These are phyloP conservation scores for Chaetothyriales sp. DNA, from an alignment of 2,329 filamentous ascomycete species.

Conservation along the genomic window DNA sequence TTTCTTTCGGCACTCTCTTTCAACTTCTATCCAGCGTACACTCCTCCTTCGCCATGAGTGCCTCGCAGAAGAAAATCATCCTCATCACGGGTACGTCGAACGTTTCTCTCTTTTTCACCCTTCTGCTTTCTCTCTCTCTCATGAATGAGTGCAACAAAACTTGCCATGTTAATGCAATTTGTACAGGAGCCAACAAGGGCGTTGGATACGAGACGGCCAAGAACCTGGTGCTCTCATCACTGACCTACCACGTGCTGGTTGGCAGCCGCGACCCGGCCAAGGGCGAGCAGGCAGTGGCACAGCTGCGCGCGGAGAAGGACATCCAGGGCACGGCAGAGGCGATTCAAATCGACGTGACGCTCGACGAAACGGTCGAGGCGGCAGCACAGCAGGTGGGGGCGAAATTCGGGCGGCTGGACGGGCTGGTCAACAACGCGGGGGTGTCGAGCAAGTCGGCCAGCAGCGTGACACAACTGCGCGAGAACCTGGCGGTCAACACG, in stretches of 20 bases:
- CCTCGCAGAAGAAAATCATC: background rate
- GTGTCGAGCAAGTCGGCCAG: conserved; percentile 4
- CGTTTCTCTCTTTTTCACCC: too few relatives aligned
- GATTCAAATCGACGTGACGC: conserved; percentile 22
- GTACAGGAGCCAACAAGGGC: conserved; percentile 19
- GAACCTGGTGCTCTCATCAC: conserved; percentile 11
- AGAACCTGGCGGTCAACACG: conserved; percentile 13
- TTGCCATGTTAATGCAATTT: too few relatives aligned
- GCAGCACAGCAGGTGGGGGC: conserved; percentile 18
- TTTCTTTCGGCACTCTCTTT: too few relatives aligned
- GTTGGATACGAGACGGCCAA: conserved; percentile 18
- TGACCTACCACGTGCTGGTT: conserved; percentile 15
- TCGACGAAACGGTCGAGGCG: conserved; percentile 18
- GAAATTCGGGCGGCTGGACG: conserved; percentile 19
- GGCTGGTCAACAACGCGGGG: conserved; percentile 24
- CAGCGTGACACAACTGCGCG: conserved; percentile 8
- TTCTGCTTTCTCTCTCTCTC: too few relatives aligned
- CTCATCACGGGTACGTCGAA: conserved; percentile 1
- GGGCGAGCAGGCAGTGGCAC: conserved; percentile 5
- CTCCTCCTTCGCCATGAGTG: too few relatives aligned
- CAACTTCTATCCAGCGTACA: too few relatives aligned
- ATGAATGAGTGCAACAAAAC: too few relatives aligned
- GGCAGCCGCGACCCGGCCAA: conserved; percentile 10
- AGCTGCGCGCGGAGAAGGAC: conserved; percentile 3
- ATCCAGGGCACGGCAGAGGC: conserved; percentile 16